Conservation (phyloP, 257 asterid species). For the Nyctanthes arbortristis region DNA sequence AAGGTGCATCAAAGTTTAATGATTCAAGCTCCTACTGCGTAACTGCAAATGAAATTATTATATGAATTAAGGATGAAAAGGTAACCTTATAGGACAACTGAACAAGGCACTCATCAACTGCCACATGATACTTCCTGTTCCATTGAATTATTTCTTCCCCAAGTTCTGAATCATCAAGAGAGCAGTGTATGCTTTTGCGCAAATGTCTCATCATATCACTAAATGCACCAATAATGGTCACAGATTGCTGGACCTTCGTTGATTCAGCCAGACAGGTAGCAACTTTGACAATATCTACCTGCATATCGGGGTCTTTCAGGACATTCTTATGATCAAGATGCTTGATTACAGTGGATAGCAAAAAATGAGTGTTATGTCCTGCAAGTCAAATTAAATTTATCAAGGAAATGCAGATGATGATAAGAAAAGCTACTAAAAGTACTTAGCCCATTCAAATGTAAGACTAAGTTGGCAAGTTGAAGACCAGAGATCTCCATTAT, state of each 20-base stretch:
- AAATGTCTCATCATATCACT: conserved; percentile 81
- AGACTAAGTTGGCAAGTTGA: conserved; percentile 18
- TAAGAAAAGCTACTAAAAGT: conserved; percentile 19
- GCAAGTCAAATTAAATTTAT: conserved; percentile 34
- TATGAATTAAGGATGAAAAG: conserved; percentile 17
- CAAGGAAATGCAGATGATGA: conserved; percentile 23
- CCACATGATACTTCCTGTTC: conserved; percentile 56
- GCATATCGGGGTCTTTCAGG: conserved; percentile 56
- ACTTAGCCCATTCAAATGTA: conserved; percentile 10
- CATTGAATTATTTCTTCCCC: conserved; percentile 63
- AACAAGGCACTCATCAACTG: conserved; percentile 69
- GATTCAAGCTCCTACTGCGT: conserved; percentile 7
- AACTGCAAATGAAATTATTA: conserved; percentile 18
- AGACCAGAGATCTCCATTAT: conserved; percentile 64
- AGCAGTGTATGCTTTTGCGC: conserved; percentile 65
- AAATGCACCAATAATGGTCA: conserved; percentile 61
- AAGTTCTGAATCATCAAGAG: conserved; percentile 56
- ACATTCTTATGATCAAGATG: conserved; percentile 83
- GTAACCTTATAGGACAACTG: conserved; percentile 66
- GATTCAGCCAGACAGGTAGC: conserved; percentile 55
- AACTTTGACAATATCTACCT: conserved; percentile 70
- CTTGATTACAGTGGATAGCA: conserved; percentile 71
- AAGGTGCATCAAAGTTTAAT: neutral
- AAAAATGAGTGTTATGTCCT: conserved; percentile 64
- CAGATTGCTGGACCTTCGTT: conserved; percentile 63